phyloP scores from a whole-genome alignment of 2,329 filamentous ascomycete genomes.

The Emmonsiellopsis sp. region DNA sequence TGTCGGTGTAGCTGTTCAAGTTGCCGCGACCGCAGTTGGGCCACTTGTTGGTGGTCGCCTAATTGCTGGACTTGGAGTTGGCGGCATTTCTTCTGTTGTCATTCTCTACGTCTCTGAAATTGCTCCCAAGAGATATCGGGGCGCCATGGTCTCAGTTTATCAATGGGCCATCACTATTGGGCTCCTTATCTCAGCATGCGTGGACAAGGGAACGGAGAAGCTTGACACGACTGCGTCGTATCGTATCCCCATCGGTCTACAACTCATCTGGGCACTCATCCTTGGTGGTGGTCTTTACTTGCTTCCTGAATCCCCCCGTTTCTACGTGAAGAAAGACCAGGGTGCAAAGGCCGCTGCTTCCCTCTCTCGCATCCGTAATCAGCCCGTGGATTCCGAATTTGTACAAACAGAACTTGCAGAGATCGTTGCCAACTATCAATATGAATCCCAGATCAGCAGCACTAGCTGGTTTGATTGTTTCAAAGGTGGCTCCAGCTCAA shows the following conservation, averaged over 20 bases:
- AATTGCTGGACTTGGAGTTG: conserved; percentile 32
- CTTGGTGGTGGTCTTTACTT: conserved; percentile 46
- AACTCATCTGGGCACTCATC: conserved; percentile 51
- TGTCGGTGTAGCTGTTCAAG: conserved; percentile 47
- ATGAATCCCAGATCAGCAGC: conserved; percentile 34
- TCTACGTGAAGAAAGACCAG: conserved; percentile 18
- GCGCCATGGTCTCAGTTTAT: conserved; percentile 31
- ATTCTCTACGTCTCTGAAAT: conserved; percentile 29
- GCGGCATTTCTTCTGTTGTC: conserved; percentile 30
- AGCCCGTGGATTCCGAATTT: conserved; percentile 35
- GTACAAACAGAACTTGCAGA: conserved; percentile 42
- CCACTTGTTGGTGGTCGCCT: conserved; percentile 37
- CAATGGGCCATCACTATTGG: conserved; percentile 34
- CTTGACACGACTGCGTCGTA: conserved; percentile 42
- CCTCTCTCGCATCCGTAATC: conserved; percentile 32
- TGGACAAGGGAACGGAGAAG: conserved; percentile 62
- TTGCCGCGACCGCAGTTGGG: conserved; percentile 49
- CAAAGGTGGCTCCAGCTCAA: conserved; percentile 30
- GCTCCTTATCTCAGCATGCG: conserved; percentile 47
- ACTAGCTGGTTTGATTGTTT: conserved; percentile 43
- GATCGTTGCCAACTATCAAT: conserved; percentile 42
- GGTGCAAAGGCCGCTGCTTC: conserved; percentile 12
- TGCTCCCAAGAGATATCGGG: conserved; percentile 32
- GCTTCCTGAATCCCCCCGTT: conserved; percentile 45
- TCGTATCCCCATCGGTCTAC: conserved; percentile 54